Base-by-base conservation (phyloP, 169 alveolate genomes). In the Cryptosporidium parvum region DNA sequence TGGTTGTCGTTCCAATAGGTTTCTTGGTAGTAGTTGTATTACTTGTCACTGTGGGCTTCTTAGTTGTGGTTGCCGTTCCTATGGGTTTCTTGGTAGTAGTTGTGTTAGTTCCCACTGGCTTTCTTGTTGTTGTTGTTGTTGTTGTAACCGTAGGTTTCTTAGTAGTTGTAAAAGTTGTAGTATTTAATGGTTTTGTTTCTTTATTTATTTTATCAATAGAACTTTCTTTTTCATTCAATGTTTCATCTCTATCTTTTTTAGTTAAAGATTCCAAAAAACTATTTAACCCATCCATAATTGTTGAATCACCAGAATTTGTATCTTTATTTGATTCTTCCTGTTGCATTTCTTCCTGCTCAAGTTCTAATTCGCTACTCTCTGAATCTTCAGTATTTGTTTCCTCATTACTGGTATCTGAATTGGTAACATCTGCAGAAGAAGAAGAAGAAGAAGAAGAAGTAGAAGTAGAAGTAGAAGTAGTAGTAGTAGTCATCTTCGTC, bases 1-100 rank as follows among this genome's bases (percentile, higher is more conserved):
- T 29, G 29, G 8, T 62, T 0, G 48, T 29, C 0, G 8, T 26
- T 62, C 23, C 29, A 7, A 10, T 62, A 29, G 70, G 10, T 21
- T 37, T 12, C 23, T 68, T n/a, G 7, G 87, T 72, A 14, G 85
- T 29, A 21, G 21, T 18, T 7, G 44, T 56, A 33, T 8, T 72
- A 7, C 12, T 70, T 42, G 69, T n/a, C 4, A 14, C 2, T 7
- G 14, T 42, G 16, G 48, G 18, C 7, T 42, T 42, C 48, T 42
- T 42, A 8, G 48, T 42, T 7, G 48, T 42, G 48, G 48, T 42
- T 8, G 48, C 2, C 0, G 85, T n/a, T 12, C 8, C 31, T 0
- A 29, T 21, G 1, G 85, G 53, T 33, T 23, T 51, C 48, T n/a
- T 26, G 0, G 65, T 71, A 3, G 65, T 21, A 8, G 67, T 42